These are phyloP conservation scores for Paradendryphiella salina DNA, from an alignment of 2,329 filamentous ascomycete species.

Conservation along the genomic window DNA sequence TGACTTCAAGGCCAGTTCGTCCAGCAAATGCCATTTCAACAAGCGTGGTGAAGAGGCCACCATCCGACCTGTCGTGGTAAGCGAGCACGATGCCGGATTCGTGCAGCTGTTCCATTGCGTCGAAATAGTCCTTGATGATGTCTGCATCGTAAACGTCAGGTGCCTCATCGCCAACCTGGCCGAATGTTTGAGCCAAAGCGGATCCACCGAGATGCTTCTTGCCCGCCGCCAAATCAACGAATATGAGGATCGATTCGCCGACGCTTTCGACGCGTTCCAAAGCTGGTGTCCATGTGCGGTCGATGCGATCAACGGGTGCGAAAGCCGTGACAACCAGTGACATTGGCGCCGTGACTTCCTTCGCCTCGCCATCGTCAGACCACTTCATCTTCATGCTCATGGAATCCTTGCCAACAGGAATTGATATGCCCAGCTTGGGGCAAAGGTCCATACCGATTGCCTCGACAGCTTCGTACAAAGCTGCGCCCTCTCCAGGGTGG, in stretches of 20 bases:
- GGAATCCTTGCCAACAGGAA: constrained; percentile 96
- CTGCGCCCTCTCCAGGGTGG: constrained; percentile 89
- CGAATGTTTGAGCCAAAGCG: constrained; percentile 85
- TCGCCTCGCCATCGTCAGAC: constrained; percentile 65
- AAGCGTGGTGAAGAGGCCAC: constrained; percentile 85
- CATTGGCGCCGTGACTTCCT: constrained; percentile 89
- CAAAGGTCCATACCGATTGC: constrained; percentile 93
- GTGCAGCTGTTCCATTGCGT: constrained; percentile 73
- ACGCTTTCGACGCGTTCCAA: constrained; percentile 82
- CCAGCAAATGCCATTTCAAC: constrained; percentile 99
- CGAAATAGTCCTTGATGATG: constrained; percentile 85
- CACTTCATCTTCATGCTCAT: constrained; percentile 99
- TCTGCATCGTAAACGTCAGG: constrained; percentile 85
- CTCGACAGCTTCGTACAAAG: constrained; percentile 89
- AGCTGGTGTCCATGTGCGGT: constrained; percentile 91
- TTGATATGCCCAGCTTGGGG: constrained; percentile 84
- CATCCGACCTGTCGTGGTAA: constrained; percentile 93
- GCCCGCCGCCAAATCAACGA: constrained; percentile 84
- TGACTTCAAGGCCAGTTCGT: constrained; percentile 81
- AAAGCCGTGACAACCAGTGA: constrained; percentile 92
- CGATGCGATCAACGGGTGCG: constrained; percentile 76
- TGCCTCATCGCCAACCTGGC: constrained; percentile 79
- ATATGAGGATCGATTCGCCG: constrained; percentile 84
- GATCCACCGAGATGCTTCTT: constrained; percentile 86
- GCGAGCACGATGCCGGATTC: constrained; percentile 77